These are phyloP conservation scores for Cadophora sp. DNA, from an alignment of 2,329 filamentous ascomycete genomes.

Conservation along the genomic window DNA sequence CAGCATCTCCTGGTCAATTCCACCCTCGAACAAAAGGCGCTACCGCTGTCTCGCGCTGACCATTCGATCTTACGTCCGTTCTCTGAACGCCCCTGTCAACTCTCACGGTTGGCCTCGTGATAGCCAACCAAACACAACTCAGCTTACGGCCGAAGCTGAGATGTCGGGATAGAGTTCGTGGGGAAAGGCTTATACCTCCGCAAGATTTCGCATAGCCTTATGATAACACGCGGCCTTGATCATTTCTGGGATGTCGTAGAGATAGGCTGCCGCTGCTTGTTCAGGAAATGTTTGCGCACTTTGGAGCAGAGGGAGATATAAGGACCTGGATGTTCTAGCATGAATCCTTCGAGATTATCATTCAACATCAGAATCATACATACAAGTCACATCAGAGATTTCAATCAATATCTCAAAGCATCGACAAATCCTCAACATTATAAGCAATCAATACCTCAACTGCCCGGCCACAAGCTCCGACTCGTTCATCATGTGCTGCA, in stretches of 20 bases:
- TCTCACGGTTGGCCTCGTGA: slow-evolving; percentile 2
- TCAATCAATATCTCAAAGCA: background rate
- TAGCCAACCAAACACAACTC: slow-evolving; percentile 5
- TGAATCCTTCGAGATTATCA: background rate
- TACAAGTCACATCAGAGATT: background rate
- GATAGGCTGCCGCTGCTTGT: background rate
- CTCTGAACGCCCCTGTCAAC: background rate
- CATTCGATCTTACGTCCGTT: slow-evolving; percentile 17
- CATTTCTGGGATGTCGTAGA: background rate
- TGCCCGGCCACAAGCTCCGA: too few relatives aligned
- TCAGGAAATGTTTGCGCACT: background rate
- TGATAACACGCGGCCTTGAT: slow-evolving; percentile 2
- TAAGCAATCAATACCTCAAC: background rate
- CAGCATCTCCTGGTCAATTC: background rate
- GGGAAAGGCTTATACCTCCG: background rate
- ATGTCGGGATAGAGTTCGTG: slow-evolving; percentile 5
- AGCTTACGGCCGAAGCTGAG: slow-evolving; percentile 16
- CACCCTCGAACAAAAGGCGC: background rate
- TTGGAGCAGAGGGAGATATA: background rate
- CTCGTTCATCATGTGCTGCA: slow-evolving; percentile 16
- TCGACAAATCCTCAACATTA: background rate
- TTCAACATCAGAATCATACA: background rate
- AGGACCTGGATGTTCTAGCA: background rate
- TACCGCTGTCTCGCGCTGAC: background rate
- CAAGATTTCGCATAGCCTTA: slow-evolving; percentile 4